phyloP scores from a whole-genome alignment of 192 early-diverging fungal genomes.

The Backusella liffmaniae region DNA sequence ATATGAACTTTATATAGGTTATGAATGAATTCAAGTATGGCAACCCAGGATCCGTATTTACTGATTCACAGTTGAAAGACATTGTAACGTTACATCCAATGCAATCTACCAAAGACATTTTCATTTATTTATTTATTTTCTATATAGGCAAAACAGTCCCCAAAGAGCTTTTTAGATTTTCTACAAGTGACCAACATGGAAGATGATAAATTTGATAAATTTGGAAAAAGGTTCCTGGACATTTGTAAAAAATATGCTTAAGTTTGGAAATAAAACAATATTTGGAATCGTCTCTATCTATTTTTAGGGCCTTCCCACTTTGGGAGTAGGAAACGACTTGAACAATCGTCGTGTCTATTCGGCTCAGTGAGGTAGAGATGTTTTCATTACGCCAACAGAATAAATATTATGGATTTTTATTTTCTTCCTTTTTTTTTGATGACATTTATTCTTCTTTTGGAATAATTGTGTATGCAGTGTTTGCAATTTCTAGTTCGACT shows the following conservation, averaged over 20 bases:
- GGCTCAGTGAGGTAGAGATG: too few relatives aligned
- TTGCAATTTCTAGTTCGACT: constrained; percentile 26
- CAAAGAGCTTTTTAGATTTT: constrained; percentile 7
- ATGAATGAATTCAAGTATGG: not conserved
- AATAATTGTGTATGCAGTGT: constrained; percentile 14
- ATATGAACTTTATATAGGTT: not conserved
- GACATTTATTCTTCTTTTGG: not conserved
- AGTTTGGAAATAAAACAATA: too few relatives aligned
- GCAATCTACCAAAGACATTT: not conserved
- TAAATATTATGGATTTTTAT: not conserved
- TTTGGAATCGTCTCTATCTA: too few relatives aligned
- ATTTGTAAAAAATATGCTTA: constrained; percentile 15
- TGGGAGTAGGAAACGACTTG: too few relatives aligned
- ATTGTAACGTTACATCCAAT: constrained; percentile 13
- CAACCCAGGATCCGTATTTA: constrained; percentile 3
- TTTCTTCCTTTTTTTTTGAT: not conserved
- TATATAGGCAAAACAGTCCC: constrained; percentile 1
- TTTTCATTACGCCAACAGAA: not conserved
- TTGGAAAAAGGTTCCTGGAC: not conserved
- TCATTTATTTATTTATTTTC: not conserved
- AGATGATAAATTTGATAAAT: constrained; percentile 22
- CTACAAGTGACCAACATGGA: constrained; percentile 5
- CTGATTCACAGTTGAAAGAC: constrained; percentile 17
- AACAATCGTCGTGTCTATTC: too few relatives aligned
- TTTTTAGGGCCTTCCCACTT: too few relatives aligned